Evolutionary conservation across 2,329 filamentous ascomycete genomes (phyloP).

Genomic region (Calycina marina): DNA sequence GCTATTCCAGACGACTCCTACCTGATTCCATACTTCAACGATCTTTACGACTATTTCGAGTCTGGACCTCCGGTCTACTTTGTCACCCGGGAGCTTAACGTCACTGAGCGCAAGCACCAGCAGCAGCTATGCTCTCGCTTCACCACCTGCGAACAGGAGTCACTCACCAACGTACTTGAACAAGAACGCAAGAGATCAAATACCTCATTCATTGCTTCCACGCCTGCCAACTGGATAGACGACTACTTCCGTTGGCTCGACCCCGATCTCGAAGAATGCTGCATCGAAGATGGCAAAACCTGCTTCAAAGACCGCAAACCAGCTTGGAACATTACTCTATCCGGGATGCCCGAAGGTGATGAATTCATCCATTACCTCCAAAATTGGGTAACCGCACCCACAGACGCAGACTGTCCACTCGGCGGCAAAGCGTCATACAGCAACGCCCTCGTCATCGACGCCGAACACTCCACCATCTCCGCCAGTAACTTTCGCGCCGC

Average conservation of each 20-base stretch:
- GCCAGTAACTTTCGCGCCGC: slow-evolving; percentile 87
- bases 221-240: slow-evolving; percentile 90
- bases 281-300: slow-evolving; percentile 32
- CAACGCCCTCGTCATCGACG: slow-evolving; percentile 66
- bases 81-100: slow-evolving; percentile 69
- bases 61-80: slow-evolving; percentile 93
- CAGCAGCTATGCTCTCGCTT: slow-evolving; percentile 83
- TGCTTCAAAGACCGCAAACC: slow-evolving; percentile 71
- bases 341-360: slow-evolving; percentile 83
- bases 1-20: slow-evolving; percentile 91
- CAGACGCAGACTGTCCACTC: slow-evolving; percentile 71
- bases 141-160: slow-evolving; percentile 71
- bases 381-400: slow-evolving; percentile 69
- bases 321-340: slow-evolving; percentile 77
- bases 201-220: slow-evolving; percentile 75
- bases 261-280: slow-evolving; percentile 52
- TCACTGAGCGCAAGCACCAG: slow-evolving; percentile 61
- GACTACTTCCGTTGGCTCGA: slow-evolving; percentile 98
- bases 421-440: slow-evolving; percentile 82
- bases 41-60: slow-evolving; percentile 84
- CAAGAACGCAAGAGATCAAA: slow-evolving; percentile 84
- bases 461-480: slow-evolving; percentile 48
- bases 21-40: slow-evolving; percentile 90
- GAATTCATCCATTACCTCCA: slow-evolving; percentile 80
- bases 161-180: slow-evolving; percentile 79